phyloP scores from a whole-genome alignment of 768 basidiomycete species.

The Nidularia sp. region DNA sequence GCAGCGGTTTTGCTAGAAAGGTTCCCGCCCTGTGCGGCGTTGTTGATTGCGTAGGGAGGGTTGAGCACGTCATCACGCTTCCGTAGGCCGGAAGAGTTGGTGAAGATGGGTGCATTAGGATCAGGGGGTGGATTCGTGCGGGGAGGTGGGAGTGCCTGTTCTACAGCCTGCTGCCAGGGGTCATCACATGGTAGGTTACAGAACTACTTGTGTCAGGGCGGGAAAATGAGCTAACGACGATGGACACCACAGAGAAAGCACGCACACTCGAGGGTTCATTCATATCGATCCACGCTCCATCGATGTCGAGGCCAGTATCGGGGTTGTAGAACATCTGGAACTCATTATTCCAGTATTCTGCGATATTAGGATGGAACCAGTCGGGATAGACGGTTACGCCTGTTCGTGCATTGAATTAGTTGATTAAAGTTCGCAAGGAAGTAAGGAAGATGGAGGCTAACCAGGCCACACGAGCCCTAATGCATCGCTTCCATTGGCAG shows the following conservation, averaged over 20 bases:
- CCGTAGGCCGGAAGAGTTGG: slow-evolving; percentile 5
- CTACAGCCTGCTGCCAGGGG: slow-evolving; percentile 52
- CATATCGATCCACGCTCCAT: slow-evolving; percentile 76
- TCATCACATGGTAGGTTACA: slow-evolving; percentile 59
- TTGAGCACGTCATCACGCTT: slow-evolving; percentile 38
- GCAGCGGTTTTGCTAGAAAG: slow-evolving; percentile 54
- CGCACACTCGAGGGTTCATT: slow-evolving; percentile 67
- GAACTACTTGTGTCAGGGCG: slow-evolving; percentile 33
- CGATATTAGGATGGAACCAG: slow-evolving; percentile 51
- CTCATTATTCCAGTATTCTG: slow-evolving; percentile 54
- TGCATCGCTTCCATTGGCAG: slow-evolving; percentile 52
- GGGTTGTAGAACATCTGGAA: slow-evolving; percentile 53
- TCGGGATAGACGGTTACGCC: slow-evolving; percentile 57
- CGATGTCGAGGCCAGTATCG: slow-evolving; percentile 54
- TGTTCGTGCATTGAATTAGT: slow-evolving; percentile 8
- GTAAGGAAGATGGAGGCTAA: slow-evolving; percentile 11
- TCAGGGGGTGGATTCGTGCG: slow-evolving; percentile 46
- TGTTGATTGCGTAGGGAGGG: slow-evolving; percentile 59
- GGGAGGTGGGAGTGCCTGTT: slow-evolving; percentile 50
- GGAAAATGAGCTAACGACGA: background rate
- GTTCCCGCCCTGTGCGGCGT: slow-evolving; percentile 37
- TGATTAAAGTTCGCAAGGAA: background rate
- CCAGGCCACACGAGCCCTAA: slow-evolving; percentile 67
- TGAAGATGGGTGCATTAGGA: slow-evolving; percentile 50
- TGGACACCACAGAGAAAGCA: background rate